Evolutionary conservation across 768 basidiomycete species (phyloP).

Genomic region (Lentinus tigrinus): DNA sequence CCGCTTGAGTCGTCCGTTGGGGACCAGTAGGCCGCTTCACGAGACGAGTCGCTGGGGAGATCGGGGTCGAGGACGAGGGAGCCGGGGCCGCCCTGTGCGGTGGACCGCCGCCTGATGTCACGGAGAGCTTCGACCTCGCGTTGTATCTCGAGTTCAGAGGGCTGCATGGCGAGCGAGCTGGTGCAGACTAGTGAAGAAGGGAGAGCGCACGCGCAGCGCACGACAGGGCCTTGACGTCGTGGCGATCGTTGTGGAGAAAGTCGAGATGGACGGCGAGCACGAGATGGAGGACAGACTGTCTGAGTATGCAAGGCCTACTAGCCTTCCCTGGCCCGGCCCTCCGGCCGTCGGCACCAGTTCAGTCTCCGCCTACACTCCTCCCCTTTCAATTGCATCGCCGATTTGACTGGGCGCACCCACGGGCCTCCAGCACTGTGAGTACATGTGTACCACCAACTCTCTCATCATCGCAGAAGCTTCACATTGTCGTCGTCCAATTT

Average conservation of each 20-base stretch:
- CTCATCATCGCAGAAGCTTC: no score
- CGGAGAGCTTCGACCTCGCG: slow-evolving; percentile 84
- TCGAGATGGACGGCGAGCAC: neutral
- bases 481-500: no score
- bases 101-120: slow-evolving; percentile 82
- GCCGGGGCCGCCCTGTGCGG: slow-evolving; percentile 70
- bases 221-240: slow-evolving; percentile 1
- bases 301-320: no score
- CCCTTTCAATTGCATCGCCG: no score
- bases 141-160: slow-evolving; percentile 81
- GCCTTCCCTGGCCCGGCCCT: neutral
- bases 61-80: slow-evolving; percentile 88
- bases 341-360: no score
- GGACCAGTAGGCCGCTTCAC: slow-evolving; percentile 35
- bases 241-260: neutral
- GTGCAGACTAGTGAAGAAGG: no score
- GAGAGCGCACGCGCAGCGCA: neutral
- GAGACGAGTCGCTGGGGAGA: slow-evolving; percentile 68
- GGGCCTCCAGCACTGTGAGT: no score
- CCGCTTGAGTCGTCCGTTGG: slow-evolving; percentile 42
- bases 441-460: no score
- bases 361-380: no score
- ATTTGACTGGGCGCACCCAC: no score
- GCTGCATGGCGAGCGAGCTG: slow-evolving; percentile 46
- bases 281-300: neutral